Evolutionary conservation across 1,139 yeast genomes (phyloP), one percentile per base, ranked within the genome.

Genomic region (Zygotorulaspora mrakii): DNA sequence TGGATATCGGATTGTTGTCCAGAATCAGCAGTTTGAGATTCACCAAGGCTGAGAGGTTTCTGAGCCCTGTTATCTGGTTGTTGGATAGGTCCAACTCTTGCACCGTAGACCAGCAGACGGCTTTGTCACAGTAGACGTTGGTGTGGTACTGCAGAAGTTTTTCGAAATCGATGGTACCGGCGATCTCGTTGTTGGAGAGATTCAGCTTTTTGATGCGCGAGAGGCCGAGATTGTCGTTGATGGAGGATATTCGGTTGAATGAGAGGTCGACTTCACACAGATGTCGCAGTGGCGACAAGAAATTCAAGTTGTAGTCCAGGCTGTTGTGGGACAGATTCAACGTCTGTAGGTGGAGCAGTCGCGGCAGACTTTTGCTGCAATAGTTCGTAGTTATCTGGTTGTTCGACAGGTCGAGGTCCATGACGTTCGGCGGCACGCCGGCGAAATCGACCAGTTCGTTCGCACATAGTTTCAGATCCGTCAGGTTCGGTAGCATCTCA

Each of bases 1-100:
- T 29, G 18, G 39, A 46, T 8, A 55, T 37, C 22, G 57, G 56
- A 33, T 57, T 58, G 17, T 52, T 50, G 28, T 57, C 53, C 18
- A 57, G 31, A 16, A 37, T 49, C 24, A 57, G 38, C 5, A 46
- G 40, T 9, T 46, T 45, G 17, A 58, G 42, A 11, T 35, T 45
- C 21, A 33, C 31, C 24, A 57, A 44, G 5, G 27, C 16, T 12
- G 39, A 39, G 10, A 55, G 31, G 46, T 53, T 55, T 23, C 40
- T 45, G 12, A 56, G 28, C 16, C 34, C 37, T 4, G 48, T 53
- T 13, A 55, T 53, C 12, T 39, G 42, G 43, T 59, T 55, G 30
- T 43, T 39, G 24, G 52, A 38, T 14, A 59, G 47, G 34, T 57
- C 49, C 18, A 59, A 43, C 25, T 46, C 50, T 32, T 50, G 48